Percentiles rank a stretch among this genome's conserved stretches.
These are phyloP conservation scores for Claviceps spartinae DNA, from an alignment of 2,329 filamentous ascomycete genomes.

Conservation along the genomic window DNA sequence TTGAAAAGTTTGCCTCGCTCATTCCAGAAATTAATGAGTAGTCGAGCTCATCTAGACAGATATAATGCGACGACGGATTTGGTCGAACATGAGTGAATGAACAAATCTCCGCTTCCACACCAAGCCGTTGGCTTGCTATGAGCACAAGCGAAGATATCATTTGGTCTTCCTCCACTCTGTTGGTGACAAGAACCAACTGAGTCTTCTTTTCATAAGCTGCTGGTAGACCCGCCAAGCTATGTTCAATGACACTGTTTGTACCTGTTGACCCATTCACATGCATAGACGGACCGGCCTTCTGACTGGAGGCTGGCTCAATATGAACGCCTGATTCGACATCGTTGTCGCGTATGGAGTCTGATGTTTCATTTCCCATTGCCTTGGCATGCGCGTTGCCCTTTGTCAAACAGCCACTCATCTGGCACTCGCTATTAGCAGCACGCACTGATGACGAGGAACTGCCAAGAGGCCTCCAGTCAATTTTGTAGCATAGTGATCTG, in stretches of 20 bases:
- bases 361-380: neutral
- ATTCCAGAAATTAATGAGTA: conserved; percentile 27
- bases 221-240: neutral
- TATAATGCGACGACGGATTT: conserved; percentile 13
- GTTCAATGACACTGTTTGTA: neutral
- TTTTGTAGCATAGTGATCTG: conserved; percentile 27
- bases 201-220: no score
- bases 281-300: neutral
- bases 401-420: neutral
- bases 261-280: neutral
- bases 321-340: neutral
- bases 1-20: conserved; percentile 23
- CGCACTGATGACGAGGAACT: conserved; percentile 7
- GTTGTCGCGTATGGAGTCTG: neutral
- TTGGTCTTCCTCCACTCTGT: conserved; percentile 8
- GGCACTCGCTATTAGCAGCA: no score
- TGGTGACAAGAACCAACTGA: conserved; percentile 14
- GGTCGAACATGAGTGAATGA: conserved; percentile 9
- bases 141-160: conserved; percentile 10
- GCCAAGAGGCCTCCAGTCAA: conserved; percentile 26
- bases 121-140: conserved; percentile 4
- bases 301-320: neutral
- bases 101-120: conserved; percentile 9
- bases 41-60: conserved; percentile 32
- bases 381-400: neutral